Conservation (phyloP, 1,284 basidiomycete species). For the Irpex rosettiformis region DNA sequence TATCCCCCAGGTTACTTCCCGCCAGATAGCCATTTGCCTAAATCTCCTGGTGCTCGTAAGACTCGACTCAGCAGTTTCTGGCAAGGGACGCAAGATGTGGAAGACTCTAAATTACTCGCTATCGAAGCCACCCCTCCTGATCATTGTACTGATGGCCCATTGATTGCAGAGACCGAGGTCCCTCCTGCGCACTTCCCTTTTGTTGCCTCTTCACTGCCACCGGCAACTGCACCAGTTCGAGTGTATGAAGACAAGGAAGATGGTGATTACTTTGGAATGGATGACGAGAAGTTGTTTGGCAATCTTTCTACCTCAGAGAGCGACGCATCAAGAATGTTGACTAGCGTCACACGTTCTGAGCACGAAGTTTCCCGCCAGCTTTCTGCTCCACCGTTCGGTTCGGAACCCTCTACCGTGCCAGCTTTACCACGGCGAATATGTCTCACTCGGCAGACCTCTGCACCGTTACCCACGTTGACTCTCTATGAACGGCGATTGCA, state of each 20-base stretch:
- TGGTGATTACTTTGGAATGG: constrained; percentile 31
- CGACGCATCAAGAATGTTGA: neutral
- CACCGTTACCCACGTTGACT: constrained; percentile 47
- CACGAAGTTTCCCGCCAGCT: constrained; percentile 23
- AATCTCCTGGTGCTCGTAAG: constrained; percentile 51
- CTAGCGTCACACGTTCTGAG: constrained; percentile 10
- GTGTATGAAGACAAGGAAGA: constrained; percentile 16
- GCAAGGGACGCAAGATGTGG: constrained; percentile 57
- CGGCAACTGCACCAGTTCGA: constrained; percentile 28
- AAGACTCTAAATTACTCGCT: constrained; percentile 24
- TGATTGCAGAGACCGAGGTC: neutral
- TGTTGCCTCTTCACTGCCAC: constrained; percentile 17
- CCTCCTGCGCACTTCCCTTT: constrained; percentile 11
- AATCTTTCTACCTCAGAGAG: neutral
- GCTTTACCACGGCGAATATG: constrained; percentile 47
- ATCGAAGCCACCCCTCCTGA: constrained; percentile 28
- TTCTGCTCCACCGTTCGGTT: constrained; percentile 26
- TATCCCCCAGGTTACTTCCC: constrained; percentile 34
- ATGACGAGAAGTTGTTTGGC: constrained; percentile 6
- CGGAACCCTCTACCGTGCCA: constrained; percentile 33
- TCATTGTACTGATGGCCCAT: constrained; percentile 8
- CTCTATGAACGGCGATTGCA: constrained; percentile 37
- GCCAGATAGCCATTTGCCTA: neutral
- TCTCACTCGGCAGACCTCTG: constrained; percentile 58
- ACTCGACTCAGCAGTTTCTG: constrained; percentile 64